A percentile compares a stretch with the other conserved stretches of the same genome.
phyloP scores from a whole-genome alignment of 2,329 filamentous ascomycete species.

The Colletotrichum eremochloae region DNA sequence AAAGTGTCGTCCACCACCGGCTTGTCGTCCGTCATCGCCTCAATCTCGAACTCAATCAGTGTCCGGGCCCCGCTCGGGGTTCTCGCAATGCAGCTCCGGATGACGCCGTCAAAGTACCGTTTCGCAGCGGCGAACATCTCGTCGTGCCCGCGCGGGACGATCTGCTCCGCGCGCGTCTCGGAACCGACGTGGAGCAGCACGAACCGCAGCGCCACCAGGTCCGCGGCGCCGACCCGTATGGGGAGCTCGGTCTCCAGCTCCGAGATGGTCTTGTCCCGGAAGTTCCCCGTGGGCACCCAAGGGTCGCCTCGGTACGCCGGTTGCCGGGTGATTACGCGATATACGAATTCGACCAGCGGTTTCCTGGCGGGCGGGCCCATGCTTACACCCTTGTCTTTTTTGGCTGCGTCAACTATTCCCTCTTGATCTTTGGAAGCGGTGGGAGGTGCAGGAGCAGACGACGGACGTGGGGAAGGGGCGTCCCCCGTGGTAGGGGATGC shows the following conservation, averaged over 20 bases:
- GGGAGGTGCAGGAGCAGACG: neutral
- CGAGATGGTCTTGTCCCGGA: neutral
- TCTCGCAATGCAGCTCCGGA: neutral
- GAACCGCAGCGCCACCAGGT: neutral
- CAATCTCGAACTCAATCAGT: neutral
- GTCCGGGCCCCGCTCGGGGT: neutral
- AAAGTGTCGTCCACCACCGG: neutral
- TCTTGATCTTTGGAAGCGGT: neutral
- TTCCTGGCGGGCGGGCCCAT: neutral
- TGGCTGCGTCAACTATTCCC: neutral
- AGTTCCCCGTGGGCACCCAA: neutral
- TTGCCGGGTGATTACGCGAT: slow-evolving; percentile 1
- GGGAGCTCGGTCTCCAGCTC: slow-evolving; percentile 1
- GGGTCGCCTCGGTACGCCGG: neutral
- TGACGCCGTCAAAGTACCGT: neutral
- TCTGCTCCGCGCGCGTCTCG: neutral
- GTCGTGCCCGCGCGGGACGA: neutral
- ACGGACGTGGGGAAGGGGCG: neutral
- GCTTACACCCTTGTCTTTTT: neutral
- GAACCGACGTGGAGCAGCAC: neutral
- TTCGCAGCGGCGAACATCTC: neutral
- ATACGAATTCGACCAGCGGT: neutral
- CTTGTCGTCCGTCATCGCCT: neutral
- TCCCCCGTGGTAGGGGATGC: neutral
- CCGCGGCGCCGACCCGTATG: neutral